Conservation (phyloP, 1,284 basidiomycete species). For the Exobasidium rhododendri region DNA sequence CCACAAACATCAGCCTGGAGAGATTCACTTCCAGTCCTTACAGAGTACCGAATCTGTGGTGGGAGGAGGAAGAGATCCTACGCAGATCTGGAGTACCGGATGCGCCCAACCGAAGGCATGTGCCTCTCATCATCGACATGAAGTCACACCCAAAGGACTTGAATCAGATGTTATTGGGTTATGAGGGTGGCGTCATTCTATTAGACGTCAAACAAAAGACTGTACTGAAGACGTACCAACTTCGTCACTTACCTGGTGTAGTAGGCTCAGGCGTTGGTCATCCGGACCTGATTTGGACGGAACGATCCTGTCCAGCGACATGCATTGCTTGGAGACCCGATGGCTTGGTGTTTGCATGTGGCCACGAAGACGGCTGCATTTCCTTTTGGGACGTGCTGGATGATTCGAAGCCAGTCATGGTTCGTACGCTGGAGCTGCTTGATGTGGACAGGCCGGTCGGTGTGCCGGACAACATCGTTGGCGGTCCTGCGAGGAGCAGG, state of each 20-base stretch:
- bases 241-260: constrained; percentile 45
- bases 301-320: constrained; percentile 70
- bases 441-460: constrained; percentile 37
- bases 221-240: constrained; percentile 39
- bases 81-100: constrained; percentile 62
- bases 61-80: constrained; percentile 66
- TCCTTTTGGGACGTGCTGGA: constrained; percentile 83
- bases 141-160: constrained; percentile 73
- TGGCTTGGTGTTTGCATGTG: constrained; percentile 61
- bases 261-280: constrained; percentile 58
- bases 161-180: constrained; percentile 75
- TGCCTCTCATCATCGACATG: constrained; percentile 49
- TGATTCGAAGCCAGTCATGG: constrained; percentile 73
- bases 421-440: constrained; percentile 58
- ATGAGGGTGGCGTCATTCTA: constrained; percentile 63
- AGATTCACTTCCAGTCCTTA: constrained; percentile 47
- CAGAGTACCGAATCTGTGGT: constrained; percentile 63
- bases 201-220: constrained; percentile 42
- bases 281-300: constrained; percentile 62
- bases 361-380: constrained; percentile 80
- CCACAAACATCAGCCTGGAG: constrained; percentile 33
- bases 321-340: constrained; percentile 67
- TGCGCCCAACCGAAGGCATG: constrained; percentile 57
- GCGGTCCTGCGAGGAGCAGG: constrained; percentile 17
- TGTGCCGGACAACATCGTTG: constrained; percentile 12